Conservation (phyloP, 2,329 filamentous ascomycete species). For the Didymella sp. region DNA sequence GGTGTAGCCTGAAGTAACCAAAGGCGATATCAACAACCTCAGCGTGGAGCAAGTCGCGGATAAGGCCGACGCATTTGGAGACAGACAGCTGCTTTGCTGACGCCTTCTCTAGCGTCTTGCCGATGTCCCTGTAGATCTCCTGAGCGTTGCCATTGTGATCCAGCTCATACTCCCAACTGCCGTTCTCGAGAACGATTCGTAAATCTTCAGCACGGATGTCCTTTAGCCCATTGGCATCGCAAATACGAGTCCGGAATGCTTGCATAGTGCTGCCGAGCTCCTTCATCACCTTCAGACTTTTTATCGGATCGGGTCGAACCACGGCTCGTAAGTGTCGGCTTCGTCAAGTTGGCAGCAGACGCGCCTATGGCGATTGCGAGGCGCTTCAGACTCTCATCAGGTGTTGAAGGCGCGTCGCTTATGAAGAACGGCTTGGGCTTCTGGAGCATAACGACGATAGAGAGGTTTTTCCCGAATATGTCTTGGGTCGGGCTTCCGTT, state of each 20-base stretch:
- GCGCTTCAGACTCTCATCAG: conserved; percentile 48
- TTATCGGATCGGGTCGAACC: conserved; percentile 30
- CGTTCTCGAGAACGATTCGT: conserved; percentile 46
- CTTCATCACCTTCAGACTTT: conserved; percentile 43
- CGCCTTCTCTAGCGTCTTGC: background rate
- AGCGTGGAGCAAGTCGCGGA: conserved; percentile 46
- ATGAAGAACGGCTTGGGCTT: conserved; percentile 48
- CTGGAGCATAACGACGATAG: conserved; percentile 41
- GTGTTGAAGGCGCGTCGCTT: conserved; percentile 42
- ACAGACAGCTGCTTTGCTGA: conserved; percentile 15
- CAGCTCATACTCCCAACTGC: conserved; percentile 31
- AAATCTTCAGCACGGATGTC: conserved; percentile 49
- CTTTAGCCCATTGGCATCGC: conserved; percentile 26
- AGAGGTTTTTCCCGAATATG: conserved; percentile 53
- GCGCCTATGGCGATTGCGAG: conserved; percentile 51
- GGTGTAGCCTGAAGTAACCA: conserved; percentile 54
- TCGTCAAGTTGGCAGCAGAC: conserved; percentile 34
- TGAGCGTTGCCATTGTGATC: conserved; percentile 23
- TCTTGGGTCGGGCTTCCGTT: conserved; percentile 36
- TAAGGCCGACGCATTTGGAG: conserved; percentile 15
- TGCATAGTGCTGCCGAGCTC: conserved; percentile 41
- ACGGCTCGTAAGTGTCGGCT: conserved; percentile 13
- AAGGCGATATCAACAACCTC: conserved; percentile 51
- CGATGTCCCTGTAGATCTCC: conserved; percentile 14
- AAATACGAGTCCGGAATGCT: conserved; percentile 49